phyloP scores from a whole-genome alignment of 805 yeast species.

The Yamadazyma ubonensis region DNA sequence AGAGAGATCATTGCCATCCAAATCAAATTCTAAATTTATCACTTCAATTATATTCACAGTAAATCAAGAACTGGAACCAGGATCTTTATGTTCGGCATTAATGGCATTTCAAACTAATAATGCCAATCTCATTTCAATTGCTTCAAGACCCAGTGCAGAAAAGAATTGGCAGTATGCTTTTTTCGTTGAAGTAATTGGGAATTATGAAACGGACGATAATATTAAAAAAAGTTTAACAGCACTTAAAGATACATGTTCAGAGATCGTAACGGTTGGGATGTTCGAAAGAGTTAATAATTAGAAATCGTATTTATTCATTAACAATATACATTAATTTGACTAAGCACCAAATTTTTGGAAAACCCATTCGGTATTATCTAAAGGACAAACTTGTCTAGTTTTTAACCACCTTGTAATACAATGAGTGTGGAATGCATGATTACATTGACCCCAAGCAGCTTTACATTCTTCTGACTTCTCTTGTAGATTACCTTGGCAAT shows the following conservation, averaged over 20 bases:
- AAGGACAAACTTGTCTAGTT: slow-evolving; percentile 94
- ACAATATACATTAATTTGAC: not conserved
- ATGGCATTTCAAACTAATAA: slow-evolving; percentile 52
- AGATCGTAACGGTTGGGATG: slow-evolving; percentile 59
- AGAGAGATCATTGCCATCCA: slow-evolving; percentile 9
- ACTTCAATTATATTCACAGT: slow-evolving; percentile 67
- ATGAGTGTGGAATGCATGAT: slow-evolving; percentile 97
- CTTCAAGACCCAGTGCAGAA: slow-evolving; percentile 70
- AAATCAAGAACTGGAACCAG: slow-evolving; percentile 62
- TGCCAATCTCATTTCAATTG: slow-evolving; percentile 67
- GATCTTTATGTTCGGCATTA: slow-evolving; percentile 69
- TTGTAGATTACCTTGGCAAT: slow-evolving; percentile 84
- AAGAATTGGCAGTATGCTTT: slow-evolving; percentile 80
- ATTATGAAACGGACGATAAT: slow-evolving; percentile 23
- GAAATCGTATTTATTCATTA: slow-evolving; percentile 9
- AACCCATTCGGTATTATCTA: slow-evolving; percentile 90
- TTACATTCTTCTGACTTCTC: slow-evolving; percentile 71
- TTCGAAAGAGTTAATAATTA: slow-evolving; percentile 42
- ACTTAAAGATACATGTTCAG: slow-evolving; percentile 44
- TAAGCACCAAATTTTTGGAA: slow-evolving; percentile 67
- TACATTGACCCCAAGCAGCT: slow-evolving; percentile 97
- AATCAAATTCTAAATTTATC: slow-evolving; percentile 23
- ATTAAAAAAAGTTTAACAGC: slow-evolving; percentile 39
- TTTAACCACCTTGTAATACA: slow-evolving; percentile 95
- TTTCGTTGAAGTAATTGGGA: slow-evolving; percentile 67